Evolutionary conservation across 345 rosid species (phyloP), one percentile per base, ranked within the genome.

Genomic region (Eutrema japonicum): DNA sequence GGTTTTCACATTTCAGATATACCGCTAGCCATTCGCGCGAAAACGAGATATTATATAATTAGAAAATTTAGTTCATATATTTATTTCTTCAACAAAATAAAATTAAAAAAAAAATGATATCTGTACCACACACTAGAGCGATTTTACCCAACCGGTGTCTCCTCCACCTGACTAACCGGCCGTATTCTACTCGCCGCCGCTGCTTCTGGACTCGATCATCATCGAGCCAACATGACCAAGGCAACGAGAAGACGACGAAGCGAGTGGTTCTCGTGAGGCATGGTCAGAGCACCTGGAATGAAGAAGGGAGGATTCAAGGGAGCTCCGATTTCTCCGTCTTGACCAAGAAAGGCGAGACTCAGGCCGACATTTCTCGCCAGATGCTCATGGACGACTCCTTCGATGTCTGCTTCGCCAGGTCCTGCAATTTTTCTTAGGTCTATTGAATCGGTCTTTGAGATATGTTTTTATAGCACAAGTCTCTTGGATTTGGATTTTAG

Each of bases 201-300:
- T 0, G 55, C 29, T 1, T 67, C 40, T 16, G 8, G 68, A 65
- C 80, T 29, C 84, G 77, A 38, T 81, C 85, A 9, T 78, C 91
- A 7, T 77, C 86, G 35, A 69, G 78, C 71, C 2, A 76, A 48
- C 74, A 80, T 16, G 57, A 10, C 2, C 81, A 78, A 63, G 75
- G 73, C 71, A 33, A 77, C 16, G 71, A 70, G 56, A 83, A 74
- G 53, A 42, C 84, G 35, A 51, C 66, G 70, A 94, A 94, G 85
- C 74, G 97, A 64, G 96, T 91, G 76, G 88, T 91, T 30, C 83
- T 94, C 58, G 98, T 94, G 66, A 86, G 96, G 82, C 98, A 94
- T 71, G 96, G 98, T 10, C 96, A 91, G 90, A 94, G 97, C 88
- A 88, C 96, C 57, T 91, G 98, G 97, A 91, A 91, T 10, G 91